Percentiles rank a stretch among this genome's conserved stretches.
These are phyloP conservation scores for Pythium periplocum DNA, from an alignment of 352 stramenopile species.

Conservation along the genomic window DNA sequence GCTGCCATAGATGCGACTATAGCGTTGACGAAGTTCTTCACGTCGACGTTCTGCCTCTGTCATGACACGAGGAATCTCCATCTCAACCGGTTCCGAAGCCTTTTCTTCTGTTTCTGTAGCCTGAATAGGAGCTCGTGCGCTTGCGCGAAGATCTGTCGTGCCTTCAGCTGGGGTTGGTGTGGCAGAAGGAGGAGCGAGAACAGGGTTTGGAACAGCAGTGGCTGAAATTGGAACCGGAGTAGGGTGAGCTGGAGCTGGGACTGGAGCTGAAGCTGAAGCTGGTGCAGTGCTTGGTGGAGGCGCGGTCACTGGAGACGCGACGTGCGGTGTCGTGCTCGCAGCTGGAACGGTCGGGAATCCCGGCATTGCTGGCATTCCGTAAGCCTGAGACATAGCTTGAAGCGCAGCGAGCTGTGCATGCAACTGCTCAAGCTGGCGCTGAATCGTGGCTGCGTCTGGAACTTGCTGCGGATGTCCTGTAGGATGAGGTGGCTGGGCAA, in stretches of 20 bases:
- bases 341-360: too few relatives aligned
- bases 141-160: too few relatives aligned
- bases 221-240: constrained; percentile 1
- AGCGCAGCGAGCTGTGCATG: constrained; percentile 22
- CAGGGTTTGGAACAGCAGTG: neutral
- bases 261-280: constrained; percentile 4
- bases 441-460: constrained; percentile 15
- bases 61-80: constrained; percentile 16
- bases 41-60: constrained; percentile 25
- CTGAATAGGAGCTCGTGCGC: neutral
- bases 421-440: constrained; percentile 22
- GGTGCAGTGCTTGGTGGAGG: constrained; percentile 1
- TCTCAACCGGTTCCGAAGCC: constrained; percentile 16
- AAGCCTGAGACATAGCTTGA: constrained; percentile 18
- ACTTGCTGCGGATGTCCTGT: constrained; percentile 2
- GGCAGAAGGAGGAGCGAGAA: neutral
- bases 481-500: constrained; percentile 6
- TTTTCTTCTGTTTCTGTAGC: constrained; percentile 21
- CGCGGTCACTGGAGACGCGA: neutral
- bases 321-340: too few relatives aligned
- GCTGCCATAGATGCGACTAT: constrained; percentile 24
- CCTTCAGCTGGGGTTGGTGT: neutral
- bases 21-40: constrained; percentile 26
- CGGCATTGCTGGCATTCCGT: constrained; percentile 8
- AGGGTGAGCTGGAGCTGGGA: neutral